phyloP scores from a whole-genome alignment of 2,329 filamentous ascomycete genomes.

The Sporothrix phasma region DNA sequence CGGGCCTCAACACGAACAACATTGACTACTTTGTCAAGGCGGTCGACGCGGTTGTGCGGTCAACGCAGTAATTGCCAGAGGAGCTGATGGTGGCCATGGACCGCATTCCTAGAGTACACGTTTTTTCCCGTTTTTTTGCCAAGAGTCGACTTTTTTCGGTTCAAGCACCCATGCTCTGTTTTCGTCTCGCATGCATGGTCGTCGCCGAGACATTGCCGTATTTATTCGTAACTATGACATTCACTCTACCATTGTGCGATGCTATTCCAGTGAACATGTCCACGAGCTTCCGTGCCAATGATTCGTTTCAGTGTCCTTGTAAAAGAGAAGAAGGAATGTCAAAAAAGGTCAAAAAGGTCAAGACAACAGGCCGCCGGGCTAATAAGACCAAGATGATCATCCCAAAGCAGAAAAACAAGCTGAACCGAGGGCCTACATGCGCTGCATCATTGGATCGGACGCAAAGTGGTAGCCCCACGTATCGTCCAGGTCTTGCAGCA shows the following conservation, averaged over 20 bases:
- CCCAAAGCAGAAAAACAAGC: no score
- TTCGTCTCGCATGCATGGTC: no score
- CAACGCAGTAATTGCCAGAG: slow-evolving; percentile 22
- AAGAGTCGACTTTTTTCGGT: not conserved
- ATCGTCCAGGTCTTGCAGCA: slow-evolving; percentile 18
- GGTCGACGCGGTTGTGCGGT: slow-evolving; percentile 71
- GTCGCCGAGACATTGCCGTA: no score
- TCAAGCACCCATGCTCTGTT: no score
- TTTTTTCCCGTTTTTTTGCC: not conserved
- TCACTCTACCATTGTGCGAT: not conserved
- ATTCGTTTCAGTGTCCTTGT: not conserved
- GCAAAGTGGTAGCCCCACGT: slow-evolving; percentile 19
- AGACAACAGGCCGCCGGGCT: no score
- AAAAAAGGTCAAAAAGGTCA: not conserved
- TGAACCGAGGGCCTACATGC: not conserved
- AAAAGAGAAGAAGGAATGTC: not conserved
- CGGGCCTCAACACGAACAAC: slow-evolving; percentile 86
- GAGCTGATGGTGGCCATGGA: not conserved
- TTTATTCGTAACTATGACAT: no score
- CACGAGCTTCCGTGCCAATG: not conserved
- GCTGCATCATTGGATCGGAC: slow-evolving; percentile 7
- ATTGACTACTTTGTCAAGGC: slow-evolving; percentile 89
- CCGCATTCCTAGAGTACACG: not conserved
- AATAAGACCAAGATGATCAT: not conserved
- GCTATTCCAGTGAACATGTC: not conserved